These are phyloP conservation scores for Euphorbia tirucalli DNA, from an alignment of 345 rosid species.

Conservation along the genomic window DNA sequence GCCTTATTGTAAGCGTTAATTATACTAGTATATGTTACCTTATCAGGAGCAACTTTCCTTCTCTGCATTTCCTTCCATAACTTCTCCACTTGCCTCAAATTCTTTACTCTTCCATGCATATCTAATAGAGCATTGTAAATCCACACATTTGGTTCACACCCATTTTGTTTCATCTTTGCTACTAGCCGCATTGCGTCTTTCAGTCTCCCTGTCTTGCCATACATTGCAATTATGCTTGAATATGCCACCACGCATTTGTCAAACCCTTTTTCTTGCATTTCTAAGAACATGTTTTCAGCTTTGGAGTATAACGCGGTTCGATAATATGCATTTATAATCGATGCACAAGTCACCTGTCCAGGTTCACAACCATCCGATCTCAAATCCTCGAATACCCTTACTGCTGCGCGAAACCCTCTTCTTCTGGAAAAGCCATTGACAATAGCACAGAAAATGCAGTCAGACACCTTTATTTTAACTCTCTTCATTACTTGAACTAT, in stretches of 20 bases:
- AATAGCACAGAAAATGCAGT: conserved; percentile 70
- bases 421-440: conserved; percentile 63
- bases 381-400: conserved; percentile 51
- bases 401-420: conserved; percentile 57
- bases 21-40: conserved; percentile 72
- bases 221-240: conserved; percentile 72
- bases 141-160: conserved; percentile 77
- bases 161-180: conserved; percentile 76
- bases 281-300: conserved; percentile 59
- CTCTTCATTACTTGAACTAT: conserved; percentile 55
- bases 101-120: conserved; percentile 73
- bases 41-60: conserved; percentile 64
- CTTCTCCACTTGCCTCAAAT: conserved; percentile 69
- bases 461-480: conserved; percentile 51
- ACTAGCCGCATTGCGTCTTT: conserved; percentile 66
- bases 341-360: conserved; percentile 89
- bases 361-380: conserved; percentile 51
- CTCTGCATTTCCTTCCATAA: conserved; percentile 83
- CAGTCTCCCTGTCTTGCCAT: conserved; percentile 62
- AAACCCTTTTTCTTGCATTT: conserved; percentile 69
- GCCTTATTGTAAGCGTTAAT: conserved; percentile 67
- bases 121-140: conserved; percentile 76
- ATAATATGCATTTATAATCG: conserved; percentile 61
- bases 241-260: conserved; percentile 80
- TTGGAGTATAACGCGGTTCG: conserved; percentile 48